These are phyloP conservation scores for Penicillium sp. DNA, from an alignment of 2,329 filamentous ascomycete genomes.

Conservation along the genomic window DNA sequence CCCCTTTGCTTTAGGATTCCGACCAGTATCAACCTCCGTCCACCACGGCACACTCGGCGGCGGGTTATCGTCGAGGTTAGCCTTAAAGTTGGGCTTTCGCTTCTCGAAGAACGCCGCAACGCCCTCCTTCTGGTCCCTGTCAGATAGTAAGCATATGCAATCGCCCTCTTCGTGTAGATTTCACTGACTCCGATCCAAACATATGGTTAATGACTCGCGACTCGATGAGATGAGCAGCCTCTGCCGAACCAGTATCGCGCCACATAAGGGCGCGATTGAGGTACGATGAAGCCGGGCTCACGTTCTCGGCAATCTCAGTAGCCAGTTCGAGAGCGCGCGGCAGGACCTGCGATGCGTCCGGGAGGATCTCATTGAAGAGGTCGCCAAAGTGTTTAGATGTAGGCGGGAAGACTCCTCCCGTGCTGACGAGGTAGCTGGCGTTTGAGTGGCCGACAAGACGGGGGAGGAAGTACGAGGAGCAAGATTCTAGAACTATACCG, in stretches of 20 bases:
- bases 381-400: slow-evolving; percentile 43
- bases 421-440: slow-evolving; percentile 45
- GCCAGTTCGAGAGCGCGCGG: slow-evolving; percentile 58
- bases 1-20: slow-evolving; percentile 16
- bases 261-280: slow-evolving; percentile 67
- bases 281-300: slow-evolving; percentile 54
- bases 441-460: slow-evolving; percentile 51
- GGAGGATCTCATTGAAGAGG: slow-evolving; percentile 59
- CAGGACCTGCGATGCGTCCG: slow-evolving; percentile 52
- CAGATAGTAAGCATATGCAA: slow-evolving; percentile 5
- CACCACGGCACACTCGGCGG: slow-evolving; percentile 61
- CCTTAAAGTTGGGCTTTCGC: slow-evolving; percentile 54
- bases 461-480: slow-evolving; percentile 62
- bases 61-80: slow-evolving; percentile 51
- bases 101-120: slow-evolving; percentile 63
- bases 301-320: slow-evolving; percentile 57
- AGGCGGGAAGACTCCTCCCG: slow-evolving; percentile 50
- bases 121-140: slow-evolving; percentile 58
- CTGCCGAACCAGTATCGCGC: slow-evolving; percentile 46
- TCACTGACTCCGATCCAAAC: slow-evolving; percentile 28
- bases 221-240: slow-evolving; percentile 63
- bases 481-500: slow-evolving; percentile 64
- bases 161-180: neutral
- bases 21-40: slow-evolving; percentile 45
- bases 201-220: slow-evolving; percentile 34